phyloP scores from a whole-genome alignment of 2,329 filamentous ascomycete species.

The Aureobasidium sp. region DNA sequence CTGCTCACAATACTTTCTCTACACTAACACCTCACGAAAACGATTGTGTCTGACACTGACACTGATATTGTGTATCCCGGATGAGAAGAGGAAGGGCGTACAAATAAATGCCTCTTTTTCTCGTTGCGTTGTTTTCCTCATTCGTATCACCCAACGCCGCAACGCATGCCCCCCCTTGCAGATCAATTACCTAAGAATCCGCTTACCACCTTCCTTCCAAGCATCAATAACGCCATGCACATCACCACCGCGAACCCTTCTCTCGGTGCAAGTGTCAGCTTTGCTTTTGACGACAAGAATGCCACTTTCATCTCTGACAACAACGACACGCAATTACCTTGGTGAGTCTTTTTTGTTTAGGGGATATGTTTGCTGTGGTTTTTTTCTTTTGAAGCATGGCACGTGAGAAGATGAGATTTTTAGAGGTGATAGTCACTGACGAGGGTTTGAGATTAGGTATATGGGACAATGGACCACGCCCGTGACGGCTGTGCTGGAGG shows the following conservation, averaged over 20 bases:
- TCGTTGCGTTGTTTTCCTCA: background rate
- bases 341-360: background rate
- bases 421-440: no score
- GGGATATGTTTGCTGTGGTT: background rate
- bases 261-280: background rate
- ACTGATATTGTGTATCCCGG: background rate
- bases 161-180: background rate
- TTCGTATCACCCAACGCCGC: background rate
- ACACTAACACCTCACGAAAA: no score
- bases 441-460: background rate
- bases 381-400: background rate
- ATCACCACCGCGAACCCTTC: background rate
- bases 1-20: background rate
- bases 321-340: background rate
- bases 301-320: background rate
- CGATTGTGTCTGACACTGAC: background rate
- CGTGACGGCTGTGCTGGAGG: background rate
- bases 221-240: background rate
- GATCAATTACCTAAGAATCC: conserved; percentile 2
- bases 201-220: background rate
- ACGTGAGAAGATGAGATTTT: background rate
- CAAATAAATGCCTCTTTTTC: conserved; percentile 2
- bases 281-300: background rate
- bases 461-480: background rate
- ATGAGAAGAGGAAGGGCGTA: background rate